Conservation (phyloP, 2,329 filamentous ascomycete genomes). For the Camillea tinctor region DNA sequence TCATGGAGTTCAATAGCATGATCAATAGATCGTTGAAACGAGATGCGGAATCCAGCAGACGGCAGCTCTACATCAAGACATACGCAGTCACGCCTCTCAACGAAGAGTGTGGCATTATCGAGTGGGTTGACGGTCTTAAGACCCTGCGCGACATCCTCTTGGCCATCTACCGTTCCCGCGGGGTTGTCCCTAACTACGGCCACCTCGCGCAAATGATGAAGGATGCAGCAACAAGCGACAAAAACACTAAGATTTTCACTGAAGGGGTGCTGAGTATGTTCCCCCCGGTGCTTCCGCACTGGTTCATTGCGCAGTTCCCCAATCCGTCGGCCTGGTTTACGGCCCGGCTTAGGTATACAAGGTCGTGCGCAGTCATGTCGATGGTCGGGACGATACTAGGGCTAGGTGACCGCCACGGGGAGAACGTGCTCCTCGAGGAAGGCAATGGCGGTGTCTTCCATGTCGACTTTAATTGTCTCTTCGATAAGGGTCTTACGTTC, state of each 20-base stretch:
- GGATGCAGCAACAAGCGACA: slow-evolving; percentile 55
- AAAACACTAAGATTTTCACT: slow-evolving; percentile 70
- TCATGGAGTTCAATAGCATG: slow-evolving; percentile 99
- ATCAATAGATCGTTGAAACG: slow-evolving; percentile 94
- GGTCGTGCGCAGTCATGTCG: slow-evolving; percentile 98
- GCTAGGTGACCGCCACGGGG: slow-evolving; percentile 90
- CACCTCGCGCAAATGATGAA: slow-evolving; percentile 64
- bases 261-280: slow-evolving; percentile 65
- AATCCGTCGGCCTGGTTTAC: slow-evolving; percentile 91
- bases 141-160: slow-evolving; percentile 90
- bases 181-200: slow-evolving; percentile 67
- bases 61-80: slow-evolving; percentile 92
- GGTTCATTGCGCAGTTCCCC: slow-evolving; percentile 95
- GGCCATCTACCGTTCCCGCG: slow-evolving; percentile 72
- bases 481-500: slow-evolving; percentile 96
- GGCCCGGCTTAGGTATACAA: slow-evolving; percentile 83
- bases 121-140: slow-evolving; percentile 97
- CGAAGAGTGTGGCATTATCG: slow-evolving; percentile 95
- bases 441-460: slow-evolving; percentile 92
- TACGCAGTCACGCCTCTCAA: slow-evolving; percentile 96
- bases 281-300: slow-evolving; percentile 81
- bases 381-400: slow-evolving; percentile 96
- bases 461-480: slow-evolving; percentile 99
- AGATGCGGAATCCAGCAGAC: slow-evolving; percentile 84
- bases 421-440: slow-evolving; percentile 95